Conservation (phyloP, 169 alveolate genomes). For the Plasmodium adleri region DNA sequence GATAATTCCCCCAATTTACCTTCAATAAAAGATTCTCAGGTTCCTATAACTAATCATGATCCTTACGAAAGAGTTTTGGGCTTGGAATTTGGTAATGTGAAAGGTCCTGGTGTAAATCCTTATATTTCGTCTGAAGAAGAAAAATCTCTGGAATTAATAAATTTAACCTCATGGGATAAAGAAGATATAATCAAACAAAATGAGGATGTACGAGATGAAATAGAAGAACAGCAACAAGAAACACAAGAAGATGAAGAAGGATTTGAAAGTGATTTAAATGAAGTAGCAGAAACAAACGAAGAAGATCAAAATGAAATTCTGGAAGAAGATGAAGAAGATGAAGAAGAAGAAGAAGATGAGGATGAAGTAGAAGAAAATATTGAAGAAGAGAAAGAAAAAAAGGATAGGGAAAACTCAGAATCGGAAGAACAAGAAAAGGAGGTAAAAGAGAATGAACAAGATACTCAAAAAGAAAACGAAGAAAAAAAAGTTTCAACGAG, state of each 20-base stretch:
- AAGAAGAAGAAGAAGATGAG: neutral
- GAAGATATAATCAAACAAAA: neutral
- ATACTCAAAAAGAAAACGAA: neutral
- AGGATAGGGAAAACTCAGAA: too few species aligned
- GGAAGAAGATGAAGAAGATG: constrained; percentile 2
- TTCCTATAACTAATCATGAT: too few species aligned
- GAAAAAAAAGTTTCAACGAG: neutral
- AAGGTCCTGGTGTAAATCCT: too few species aligned
- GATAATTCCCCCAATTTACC: too few species aligned
- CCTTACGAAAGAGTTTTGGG: too few species aligned
- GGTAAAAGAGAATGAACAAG: neutral
- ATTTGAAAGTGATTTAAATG: neutral
- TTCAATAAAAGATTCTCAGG: too few species aligned
- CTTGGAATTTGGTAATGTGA: too few species aligned
- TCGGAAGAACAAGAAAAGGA: too few species aligned
- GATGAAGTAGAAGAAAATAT: neutral
- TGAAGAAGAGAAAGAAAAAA: too few species aligned
- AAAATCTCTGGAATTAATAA: too few species aligned
- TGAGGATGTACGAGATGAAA: neutral
- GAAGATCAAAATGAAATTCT: neutral
- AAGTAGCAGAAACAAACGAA: neutral
- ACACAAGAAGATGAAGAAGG: neutral
- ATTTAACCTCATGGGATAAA: too few species aligned
- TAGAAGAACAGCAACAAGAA: neutral
- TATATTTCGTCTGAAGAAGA: too few species aligned